These are phyloP conservation scores for Abortiporus biennis DNA, from an alignment of 1,284 basidiomycete species.

Conservation along the genomic window DNA sequence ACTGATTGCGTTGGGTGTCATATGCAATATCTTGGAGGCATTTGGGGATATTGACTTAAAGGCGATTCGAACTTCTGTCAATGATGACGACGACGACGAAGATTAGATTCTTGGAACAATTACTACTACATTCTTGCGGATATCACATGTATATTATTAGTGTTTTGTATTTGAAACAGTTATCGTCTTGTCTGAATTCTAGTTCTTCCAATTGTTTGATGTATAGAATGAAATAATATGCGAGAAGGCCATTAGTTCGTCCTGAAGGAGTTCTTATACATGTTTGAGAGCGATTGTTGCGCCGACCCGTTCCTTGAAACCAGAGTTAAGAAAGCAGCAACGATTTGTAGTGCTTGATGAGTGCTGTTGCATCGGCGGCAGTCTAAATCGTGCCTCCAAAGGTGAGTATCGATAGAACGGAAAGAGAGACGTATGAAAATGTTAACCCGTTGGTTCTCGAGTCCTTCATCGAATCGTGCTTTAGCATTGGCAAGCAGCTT, in stretches of 20 bases:
- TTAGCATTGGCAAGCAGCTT: constrained; percentile 31
- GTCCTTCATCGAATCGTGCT: constrained; percentile 29
- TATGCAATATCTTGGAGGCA: constrained; percentile 53
- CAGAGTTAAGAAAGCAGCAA: constrained; percentile 18
- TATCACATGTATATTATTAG: neutral
- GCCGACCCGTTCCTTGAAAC: no score
- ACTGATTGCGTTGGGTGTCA: constrained; percentile 50
- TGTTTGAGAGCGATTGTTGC: no score
- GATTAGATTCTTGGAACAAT: no score
- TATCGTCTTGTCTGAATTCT: neutral
- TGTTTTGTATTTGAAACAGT: neutral
- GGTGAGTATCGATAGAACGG: neutral
- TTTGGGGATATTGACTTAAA: constrained; percentile 20
- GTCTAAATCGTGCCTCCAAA: constrained; percentile 22
- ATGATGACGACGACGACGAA: constrained; percentile 3
- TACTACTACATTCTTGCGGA: neutral
- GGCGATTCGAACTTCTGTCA: neutral
- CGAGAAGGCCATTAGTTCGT: no score
- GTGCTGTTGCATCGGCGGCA: constrained; percentile 32
- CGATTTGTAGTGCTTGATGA: constrained; percentile 41
- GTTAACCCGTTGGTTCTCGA: constrained; percentile 37
- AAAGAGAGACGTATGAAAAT: neutral
- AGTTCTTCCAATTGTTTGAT: neutral
- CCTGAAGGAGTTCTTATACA: no score
- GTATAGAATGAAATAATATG: no score